phyloP scores from a whole-genome alignment of 495 filamentous ascomycete species.

The Darksidea phi region DNA sequence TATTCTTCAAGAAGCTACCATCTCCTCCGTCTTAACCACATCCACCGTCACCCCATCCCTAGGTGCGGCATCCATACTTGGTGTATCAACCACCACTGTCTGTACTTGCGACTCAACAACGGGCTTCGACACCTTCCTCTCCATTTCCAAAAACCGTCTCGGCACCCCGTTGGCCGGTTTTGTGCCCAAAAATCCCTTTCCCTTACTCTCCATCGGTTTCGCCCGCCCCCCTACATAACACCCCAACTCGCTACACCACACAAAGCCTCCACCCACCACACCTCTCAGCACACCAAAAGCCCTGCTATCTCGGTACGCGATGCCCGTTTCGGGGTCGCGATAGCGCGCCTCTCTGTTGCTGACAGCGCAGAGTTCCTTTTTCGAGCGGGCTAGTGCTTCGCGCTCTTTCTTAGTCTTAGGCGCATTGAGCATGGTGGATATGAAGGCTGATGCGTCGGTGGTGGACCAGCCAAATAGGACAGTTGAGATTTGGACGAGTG shows the following conservation, averaged over 20 bases:
- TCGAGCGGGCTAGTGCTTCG: constrained; percentile 1
- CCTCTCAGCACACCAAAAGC: constrained; percentile 40
- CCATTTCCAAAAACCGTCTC: constrained; percentile 39
- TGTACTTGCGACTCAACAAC: background rate
- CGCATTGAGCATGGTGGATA: constrained; percentile 27
- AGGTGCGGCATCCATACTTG: background rate
- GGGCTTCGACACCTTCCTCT: constrained; percentile 5
- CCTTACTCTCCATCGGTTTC: constrained; percentile 13
- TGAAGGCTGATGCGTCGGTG: constrained; percentile 30
- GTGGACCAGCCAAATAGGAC: constrained; percentile 34
- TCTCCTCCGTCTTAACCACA: background rate
- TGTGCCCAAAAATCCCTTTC: constrained; percentile 27
- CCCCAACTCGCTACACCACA: constrained; percentile 42
- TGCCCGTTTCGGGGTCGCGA: constrained; percentile 43
- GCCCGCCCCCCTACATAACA: constrained; percentile 40
- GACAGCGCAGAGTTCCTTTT: constrained; percentile 37
- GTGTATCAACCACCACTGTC: background rate
- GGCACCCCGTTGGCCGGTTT: constrained; percentile 44
- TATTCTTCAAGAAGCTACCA: no score
- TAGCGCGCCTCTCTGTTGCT: constrained; percentile 38
- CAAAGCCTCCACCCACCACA: constrained; percentile 38
- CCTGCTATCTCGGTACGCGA: constrained; percentile 40
- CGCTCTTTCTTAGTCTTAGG: constrained; percentile 25
- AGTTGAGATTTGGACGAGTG: constrained; percentile 23
- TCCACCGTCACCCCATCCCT: background rate